Percentiles rank a stretch among this genome's conserved stretches.
phyloP scores from a whole-genome alignment of 2,329 filamentous ascomycete species.

The Aspergillus carbonarius region DNA sequence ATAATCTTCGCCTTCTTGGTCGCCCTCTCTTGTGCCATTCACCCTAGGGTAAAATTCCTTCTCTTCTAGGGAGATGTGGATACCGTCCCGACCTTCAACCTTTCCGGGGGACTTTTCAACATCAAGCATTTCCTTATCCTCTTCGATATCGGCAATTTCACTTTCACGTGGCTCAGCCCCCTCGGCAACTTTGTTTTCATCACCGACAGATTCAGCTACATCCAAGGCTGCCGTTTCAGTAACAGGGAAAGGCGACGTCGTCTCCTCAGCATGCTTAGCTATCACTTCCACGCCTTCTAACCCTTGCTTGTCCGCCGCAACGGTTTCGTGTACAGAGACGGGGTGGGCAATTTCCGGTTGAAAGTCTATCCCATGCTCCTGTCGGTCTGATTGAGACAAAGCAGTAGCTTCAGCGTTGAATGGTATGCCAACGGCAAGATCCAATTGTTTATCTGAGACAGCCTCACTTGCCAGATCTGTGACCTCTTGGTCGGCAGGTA shows the following conservation, averaged over 20 bases:
- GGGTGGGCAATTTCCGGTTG: neutral
- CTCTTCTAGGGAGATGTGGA: too few relatives aligned
- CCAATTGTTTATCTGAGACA: neutral
- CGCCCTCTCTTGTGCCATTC: constrained; percentile 3
- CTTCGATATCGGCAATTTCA: constrained; percentile 3
- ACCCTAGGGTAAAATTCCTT: neutral
- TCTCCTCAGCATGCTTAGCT: neutral
- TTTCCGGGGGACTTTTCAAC: neutral
- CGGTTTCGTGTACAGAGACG: neutral
- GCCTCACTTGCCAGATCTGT: neutral
- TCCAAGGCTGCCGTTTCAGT: neutral
- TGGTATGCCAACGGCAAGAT: neutral
- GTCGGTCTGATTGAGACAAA: neutral
- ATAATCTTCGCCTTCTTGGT: constrained; percentile 9
- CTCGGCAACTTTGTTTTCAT: neutral
- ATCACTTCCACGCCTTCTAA: neutral
- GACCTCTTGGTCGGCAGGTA: neutral
- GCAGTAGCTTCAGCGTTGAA: neutral
- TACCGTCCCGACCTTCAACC: neutral
- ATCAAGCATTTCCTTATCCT: neutral
- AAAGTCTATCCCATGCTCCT: neutral
- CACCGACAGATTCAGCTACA: neutral
- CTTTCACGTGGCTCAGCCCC: neutral
- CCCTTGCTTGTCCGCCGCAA: too few relatives aligned
- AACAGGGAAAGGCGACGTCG: neutral